Percentiles rank a stretch among this genome's conserved stretches.
These are phyloP conservation scores for Rhizopogon roseolus DNA, from an alignment of 768 basidiomycete genomes.

Conservation along the genomic window DNA sequence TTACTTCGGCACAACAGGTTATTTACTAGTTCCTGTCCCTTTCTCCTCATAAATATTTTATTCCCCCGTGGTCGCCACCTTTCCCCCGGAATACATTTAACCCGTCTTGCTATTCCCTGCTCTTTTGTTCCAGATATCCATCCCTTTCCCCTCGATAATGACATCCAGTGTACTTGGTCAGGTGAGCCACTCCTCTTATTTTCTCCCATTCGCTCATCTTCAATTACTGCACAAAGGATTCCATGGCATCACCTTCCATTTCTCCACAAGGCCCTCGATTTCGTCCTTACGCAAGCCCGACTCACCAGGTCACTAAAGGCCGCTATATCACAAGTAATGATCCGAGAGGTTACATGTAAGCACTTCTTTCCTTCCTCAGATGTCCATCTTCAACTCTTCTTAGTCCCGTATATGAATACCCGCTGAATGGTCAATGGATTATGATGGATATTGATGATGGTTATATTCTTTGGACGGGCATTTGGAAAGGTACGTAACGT, in stretches of 20 bases:
- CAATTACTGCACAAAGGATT: conserved; percentile 18
- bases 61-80: conserved; percentile 8
- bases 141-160: conserved; percentile 24
- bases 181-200: conserved; percentile 25
- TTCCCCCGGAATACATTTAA: conserved; percentile 17
- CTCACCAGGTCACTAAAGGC: conserved; percentile 80
- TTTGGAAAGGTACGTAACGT: conserved; percentile 75
- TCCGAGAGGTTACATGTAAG: conserved; percentile 84
- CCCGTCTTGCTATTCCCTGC: not conserved
- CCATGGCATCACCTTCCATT: conserved; percentile 25
- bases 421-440: conserved; percentile 86
- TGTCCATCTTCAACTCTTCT: conserved; percentile 2
- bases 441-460: conserved; percentile 97
- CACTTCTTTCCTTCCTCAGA: conserved; percentile 2
- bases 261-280: conserved; percentile 32
- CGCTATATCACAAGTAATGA: conserved; percentile 90
- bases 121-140: not conserved
- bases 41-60: conserved; percentile 18
- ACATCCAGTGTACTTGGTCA: conserved; percentile 37
- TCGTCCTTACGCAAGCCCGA: conserved; percentile 69
- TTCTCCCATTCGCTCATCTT: conserved; percentile 4
- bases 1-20: conserved; percentile 17
- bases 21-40: conserved; percentile 14
- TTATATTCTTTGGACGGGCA: conserved; percentile 89
- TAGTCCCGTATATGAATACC: conserved; percentile 86